Conservation (phyloP, 1,284 basidiomycete genomes). For the Puccinia polysora region DNA sequence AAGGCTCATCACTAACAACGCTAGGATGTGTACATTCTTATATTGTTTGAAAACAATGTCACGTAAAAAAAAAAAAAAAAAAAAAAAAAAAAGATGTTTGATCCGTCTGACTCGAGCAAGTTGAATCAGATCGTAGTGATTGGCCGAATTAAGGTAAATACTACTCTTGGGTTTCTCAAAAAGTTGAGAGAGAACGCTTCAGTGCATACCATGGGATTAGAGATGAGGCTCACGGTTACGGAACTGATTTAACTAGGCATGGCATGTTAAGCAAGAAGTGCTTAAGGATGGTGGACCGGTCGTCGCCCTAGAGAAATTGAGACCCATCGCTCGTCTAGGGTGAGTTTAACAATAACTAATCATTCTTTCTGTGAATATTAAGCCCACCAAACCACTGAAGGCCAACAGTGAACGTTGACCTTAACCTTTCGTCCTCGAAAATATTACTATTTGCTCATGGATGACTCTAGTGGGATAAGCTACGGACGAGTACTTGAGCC, state of each 20-base stretch:
- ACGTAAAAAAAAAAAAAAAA: background rate
- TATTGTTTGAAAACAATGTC: background rate
- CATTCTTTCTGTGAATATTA: too few relatives aligned
- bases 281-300: conserved; percentile 19
- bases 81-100: conserved; percentile 22
- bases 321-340: conserved; percentile 37
- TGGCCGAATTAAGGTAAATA: conserved; percentile 34
- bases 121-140: conserved; percentile 22
- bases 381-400: background rate
- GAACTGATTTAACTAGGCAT: conserved; percentile 30
- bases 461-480: conserved; percentile 15
- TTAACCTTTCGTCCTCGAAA: background rate
- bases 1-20: too few relatives aligned
- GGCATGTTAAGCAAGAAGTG: conserved; percentile 28
- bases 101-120: conserved; percentile 12
- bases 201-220: background rate
- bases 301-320: conserved; percentile 32
- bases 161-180: background rate
- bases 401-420: background rate
- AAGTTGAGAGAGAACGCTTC: background rate
- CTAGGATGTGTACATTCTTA: background rate
- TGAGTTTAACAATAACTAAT: too few relatives aligned
- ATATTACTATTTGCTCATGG: background rate
- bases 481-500: conserved; percentile 8
- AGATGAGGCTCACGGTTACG: background rate